A percentile compares a stretch with the other conserved stretches of the same genome.
Evolutionary conservation across 345 rosid species (phyloP).

Genomic region (Populus alba): DNA sequence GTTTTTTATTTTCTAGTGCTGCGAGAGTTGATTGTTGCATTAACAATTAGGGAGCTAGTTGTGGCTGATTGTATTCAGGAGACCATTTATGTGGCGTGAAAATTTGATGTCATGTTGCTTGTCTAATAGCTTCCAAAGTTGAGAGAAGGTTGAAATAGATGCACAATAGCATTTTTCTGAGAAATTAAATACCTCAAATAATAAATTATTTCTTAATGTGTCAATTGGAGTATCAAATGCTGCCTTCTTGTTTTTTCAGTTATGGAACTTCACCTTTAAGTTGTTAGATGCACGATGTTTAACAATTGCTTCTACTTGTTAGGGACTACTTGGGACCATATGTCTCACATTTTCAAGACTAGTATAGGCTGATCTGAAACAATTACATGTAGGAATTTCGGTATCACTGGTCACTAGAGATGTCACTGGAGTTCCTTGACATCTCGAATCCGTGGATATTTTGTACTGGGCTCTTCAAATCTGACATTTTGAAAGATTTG

Average conservation of each 20-base stretch:
- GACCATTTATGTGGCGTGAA: neutral
- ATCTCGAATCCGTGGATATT: neutral
- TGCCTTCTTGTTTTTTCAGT: neutral
- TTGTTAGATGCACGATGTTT: neutral
- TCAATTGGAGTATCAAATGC: neutral
- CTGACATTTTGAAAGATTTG: neutral
- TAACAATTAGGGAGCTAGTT: neutral
- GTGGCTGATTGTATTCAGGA: neutral
- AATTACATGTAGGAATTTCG: neutral
- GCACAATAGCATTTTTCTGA: neutral
- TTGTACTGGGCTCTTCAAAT: neutral
- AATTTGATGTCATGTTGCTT: neutral
- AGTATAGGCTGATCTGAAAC: neutral
- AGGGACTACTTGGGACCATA: neutral
- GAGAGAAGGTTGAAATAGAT: too few species aligned
- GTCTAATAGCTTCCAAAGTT: neutral
- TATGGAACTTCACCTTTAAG: neutral
- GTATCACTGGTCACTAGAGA: neutral
- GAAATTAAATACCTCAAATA: neutral
- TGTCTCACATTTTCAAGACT: neutral
- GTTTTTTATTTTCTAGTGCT: neutral
- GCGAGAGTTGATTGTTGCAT: neutral
- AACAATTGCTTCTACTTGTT: neutral
- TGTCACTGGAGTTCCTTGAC: neutral
- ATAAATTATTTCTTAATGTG: neutral